These are phyloP conservation scores for Saccharomycopsis phalli DNA, from an alignment of 1,139 yeast genomes.

Conservation along the genomic window DNA sequence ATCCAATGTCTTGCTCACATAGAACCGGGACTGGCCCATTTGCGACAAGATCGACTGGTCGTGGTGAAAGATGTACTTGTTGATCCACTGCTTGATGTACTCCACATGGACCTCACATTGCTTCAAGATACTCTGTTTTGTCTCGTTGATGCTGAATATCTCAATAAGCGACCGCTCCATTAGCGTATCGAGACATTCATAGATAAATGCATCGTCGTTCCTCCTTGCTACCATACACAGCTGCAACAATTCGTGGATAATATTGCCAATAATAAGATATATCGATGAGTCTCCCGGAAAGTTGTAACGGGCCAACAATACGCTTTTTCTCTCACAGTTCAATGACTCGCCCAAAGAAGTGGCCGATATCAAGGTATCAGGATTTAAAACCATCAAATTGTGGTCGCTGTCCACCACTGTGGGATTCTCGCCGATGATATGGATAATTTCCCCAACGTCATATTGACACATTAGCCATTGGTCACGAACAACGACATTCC, in stretches of 20 bases:
- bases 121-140: constrained; percentile 36
- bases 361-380: constrained; percentile 74
- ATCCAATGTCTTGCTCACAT: constrained; percentile 61
- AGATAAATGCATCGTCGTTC: constrained; percentile 32
- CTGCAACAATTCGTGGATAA: constrained; percentile 76
- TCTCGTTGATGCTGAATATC: constrained; percentile 50
- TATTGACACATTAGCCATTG: constrained; percentile 41
- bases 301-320: constrained; percentile 45
- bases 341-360: constrained; percentile 75
- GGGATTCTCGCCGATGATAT: constrained; percentile 44
- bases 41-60: constrained; percentile 28
- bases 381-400: constrained; percentile 67
- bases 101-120: constrained; percentile 47
- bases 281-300: constrained; percentile 48
- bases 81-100: constrained; percentile 57
- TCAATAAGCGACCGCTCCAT: constrained; percentile 34
- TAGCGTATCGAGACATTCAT: constrained; percentile 21
- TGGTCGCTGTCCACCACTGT: constrained; percentile 45
- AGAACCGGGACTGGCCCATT: constrained; percentile 35
- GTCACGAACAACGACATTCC: constrained; percentile 39
- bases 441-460: constrained; percentile 46
- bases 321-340: constrained; percentile 63
- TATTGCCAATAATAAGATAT: constrained; percentile 65
- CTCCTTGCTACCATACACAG: constrained; percentile 22
- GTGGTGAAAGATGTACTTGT: constrained; percentile 21